Evolutionary conservation across 1,139 yeast species (phyloP), one percentile per base, ranked within the genome.

Genomic region (Saccharomyces hybrid): DNA sequence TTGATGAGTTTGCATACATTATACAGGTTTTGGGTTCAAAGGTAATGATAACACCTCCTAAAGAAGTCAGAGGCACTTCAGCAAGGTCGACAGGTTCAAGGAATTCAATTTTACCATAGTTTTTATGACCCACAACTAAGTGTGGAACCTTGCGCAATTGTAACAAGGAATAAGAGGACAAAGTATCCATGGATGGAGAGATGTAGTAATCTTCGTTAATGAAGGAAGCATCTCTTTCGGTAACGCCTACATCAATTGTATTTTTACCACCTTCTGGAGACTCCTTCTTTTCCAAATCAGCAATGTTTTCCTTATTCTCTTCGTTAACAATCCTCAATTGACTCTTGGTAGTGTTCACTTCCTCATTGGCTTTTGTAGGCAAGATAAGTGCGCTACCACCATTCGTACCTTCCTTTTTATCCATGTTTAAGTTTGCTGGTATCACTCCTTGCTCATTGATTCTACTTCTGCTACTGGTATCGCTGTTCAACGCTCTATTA

Each of bases 191-290:
- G 3, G 90, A 75, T 25, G 99, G 99, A 2, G 88, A 80, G 52
- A 85, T 84, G 90, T 96, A 93, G 71, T 91, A 95, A 2, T 93
- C 96, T 50, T 86, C 81, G 32, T 82, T 85, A 50, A 78, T 78
- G 44, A 72, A 75, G 44, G 75, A 68, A 49, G 75, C 75, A 50
- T 75, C 77, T 50, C 75, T 78, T 25, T 49, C 26, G 14, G 31
- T 5, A 41, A 41, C 30, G 14, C 25, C 31, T 26, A 28, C 41
- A 14, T 31, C n/a, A 25, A 9, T 38, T 28, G 28, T 27, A 9
- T 30, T 30, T 14, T 44, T 42, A 27, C 13, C n/a, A 47, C 11
- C 30, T 28, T 54, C 54, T 4, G 55, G 44, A 32, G 54, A 25
- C 11, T 41, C 49, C 42, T 57, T 51, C 30, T 28, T 49, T 20